Conservation (phyloP, 352 stramenopile species). For the Globisporangium spiculum region DNA sequence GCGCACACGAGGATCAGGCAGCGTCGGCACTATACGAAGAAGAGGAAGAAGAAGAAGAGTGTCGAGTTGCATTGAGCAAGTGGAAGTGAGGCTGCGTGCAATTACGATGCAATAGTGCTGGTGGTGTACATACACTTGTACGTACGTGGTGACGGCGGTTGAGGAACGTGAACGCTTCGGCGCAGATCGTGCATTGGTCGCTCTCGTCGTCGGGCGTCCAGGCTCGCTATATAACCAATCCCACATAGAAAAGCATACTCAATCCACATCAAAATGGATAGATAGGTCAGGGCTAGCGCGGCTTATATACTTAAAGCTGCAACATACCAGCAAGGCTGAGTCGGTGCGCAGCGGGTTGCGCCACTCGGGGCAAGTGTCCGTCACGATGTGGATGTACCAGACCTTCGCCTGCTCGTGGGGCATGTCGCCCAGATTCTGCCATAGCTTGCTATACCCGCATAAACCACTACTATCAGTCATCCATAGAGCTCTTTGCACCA, state of each 20-base stretch:
- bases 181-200: constrained; percentile 52
- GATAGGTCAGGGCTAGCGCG: no score
- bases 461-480: not conserved
- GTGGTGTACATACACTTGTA: not conserved
- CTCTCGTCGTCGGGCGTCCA: constrained; percentile 66
- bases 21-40: constrained; percentile 49
- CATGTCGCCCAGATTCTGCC: constrained; percentile 63
- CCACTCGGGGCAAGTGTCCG: constrained; percentile 54
- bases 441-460: constrained; percentile 36
- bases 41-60: no score
- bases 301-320: no score
- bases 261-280: not conserved
- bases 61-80: not conserved
- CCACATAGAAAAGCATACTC: not conserved
- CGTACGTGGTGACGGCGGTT: constrained; percentile 72
- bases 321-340: constrained; percentile 47
- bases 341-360: constrained; percentile 43
- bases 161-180: constrained; percentile 65
- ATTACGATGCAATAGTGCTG: not conserved
- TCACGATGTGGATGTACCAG: constrained; percentile 55
- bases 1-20: constrained; percentile 64
- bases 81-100: not conserved
- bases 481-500: not conserved
- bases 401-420: constrained; percentile 35
- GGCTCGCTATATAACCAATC: constrained; percentile 32